Evolutionary conservation across 2,329 filamentous ascomycete genomes (phyloP), one percentile per base, ranked within the genome.

Genomic region (Cladosporium sp.): DNA sequence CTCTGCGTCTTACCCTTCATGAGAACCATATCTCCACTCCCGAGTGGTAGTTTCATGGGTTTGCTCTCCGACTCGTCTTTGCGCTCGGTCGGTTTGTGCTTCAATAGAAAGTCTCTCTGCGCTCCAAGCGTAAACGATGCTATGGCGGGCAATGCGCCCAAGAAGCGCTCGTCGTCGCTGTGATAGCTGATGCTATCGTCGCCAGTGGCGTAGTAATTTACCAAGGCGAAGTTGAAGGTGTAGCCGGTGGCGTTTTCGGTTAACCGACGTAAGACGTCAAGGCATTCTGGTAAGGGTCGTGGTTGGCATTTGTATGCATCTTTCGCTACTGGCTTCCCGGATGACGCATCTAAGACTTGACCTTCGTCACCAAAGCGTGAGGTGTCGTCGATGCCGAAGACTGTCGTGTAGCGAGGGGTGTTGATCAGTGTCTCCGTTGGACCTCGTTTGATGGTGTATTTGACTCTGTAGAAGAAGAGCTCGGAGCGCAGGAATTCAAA

Each of bases 171-270:
- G 66, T 93, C 89, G 64, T 93, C 90, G 49, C 85, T 89, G 71
- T 93, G 89, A 66, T 88, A 93, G 10, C 85, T 82, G 49, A 93
- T 93, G 63, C 86, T 90, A 70, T 93, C 89, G 5, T 83, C 76
- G 0, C 89, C 89, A 3, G 82, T 83, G n/a, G 86, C 86, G 68
- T 93, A 93, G 74, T 93, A 93, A 67, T 93, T 93, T 4, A 93
- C 87, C 1, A 93, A 79, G 59, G 86, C 89, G 69, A 92, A 90
- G 68, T 93, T 93, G 73, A 88, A 93, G 1, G 68, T 79, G 65
- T 83, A 82, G n/a, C 79, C 80, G 0, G 87, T 89, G 0, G 83
- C 82, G 4, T 79, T 77, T 71, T 93, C 87, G 1, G 87, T 84
- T 9, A 83, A 78, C 34, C 71, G 74, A 9, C 85, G 81, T 7